These are phyloP conservation scores for Colletotrichum liaoningense DNA, from an alignment of 2,329 filamentous ascomycete genomes.

Conservation along the genomic window DNA sequence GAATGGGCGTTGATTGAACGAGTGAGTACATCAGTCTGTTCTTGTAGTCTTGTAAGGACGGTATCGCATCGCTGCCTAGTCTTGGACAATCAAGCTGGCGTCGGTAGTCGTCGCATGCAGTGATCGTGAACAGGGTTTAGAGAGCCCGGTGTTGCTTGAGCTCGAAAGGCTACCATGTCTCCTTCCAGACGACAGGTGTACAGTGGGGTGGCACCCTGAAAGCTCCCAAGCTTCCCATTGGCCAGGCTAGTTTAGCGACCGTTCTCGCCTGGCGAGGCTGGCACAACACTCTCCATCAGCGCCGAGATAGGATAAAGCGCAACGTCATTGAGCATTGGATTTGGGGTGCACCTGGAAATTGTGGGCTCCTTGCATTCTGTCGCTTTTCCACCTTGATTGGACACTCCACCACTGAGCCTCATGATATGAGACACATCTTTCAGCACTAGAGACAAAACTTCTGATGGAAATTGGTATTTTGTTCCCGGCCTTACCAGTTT, in stretches of 20 bases:
- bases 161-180: conserved; percentile 36
- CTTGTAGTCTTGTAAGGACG: conserved; percentile 28
- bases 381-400: background rate
- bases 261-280: conserved; percentile 32
- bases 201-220: conserved; percentile 25
- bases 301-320: conserved; percentile 11
- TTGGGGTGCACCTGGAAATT: background rate
- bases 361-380: background rate
- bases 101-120: conserved; percentile 31
- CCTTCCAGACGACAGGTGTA: conserved; percentile 28
- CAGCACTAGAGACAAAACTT: background rate
- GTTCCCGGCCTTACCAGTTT: background rate
- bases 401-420: background rate
- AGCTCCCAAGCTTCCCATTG: conserved; percentile 35
- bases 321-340: conserved; percentile 30
- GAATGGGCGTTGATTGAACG: conserved; percentile 17
- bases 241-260: conserved; percentile 22
- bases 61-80: conserved; percentile 40
- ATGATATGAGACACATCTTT: background rate
- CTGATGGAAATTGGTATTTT: background rate
- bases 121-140: conserved; percentile 24
- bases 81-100: background rate
- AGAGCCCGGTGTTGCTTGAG: background rate
- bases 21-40: conserved; percentile 30
- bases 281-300: conserved; percentile 3